phyloP scores from a whole-genome alignment of 2,329 filamentous ascomycete genomes.

The Phialophora macrospora region DNA sequence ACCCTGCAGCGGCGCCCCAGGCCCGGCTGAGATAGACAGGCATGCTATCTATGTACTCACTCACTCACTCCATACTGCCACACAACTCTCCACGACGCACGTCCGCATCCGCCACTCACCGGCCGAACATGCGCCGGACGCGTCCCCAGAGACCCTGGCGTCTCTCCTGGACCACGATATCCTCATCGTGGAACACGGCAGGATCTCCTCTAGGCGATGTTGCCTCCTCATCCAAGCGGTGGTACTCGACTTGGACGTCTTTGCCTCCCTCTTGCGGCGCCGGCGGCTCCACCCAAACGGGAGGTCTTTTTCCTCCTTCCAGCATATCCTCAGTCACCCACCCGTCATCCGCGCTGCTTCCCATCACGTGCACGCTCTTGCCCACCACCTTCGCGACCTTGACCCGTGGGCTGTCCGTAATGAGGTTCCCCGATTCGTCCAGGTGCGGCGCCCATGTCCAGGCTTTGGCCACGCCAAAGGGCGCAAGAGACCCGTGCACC shows the following conservation, averaged over 20 bases:
- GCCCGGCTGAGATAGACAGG: too few species aligned
- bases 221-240: not conserved
- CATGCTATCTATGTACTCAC: too few species aligned
- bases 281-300: constrained; percentile 11
- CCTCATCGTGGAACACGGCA: not conserved
- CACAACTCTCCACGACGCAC: not conserved
- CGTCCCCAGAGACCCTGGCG: constrained; percentile 13
- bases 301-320: constrained; percentile 11
- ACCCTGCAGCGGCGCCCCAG: too few species aligned
- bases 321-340: constrained; percentile 27
- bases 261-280: not conserved
- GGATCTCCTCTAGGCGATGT: not conserved
- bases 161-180: constrained; percentile 10
- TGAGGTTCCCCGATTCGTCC: constrained; percentile 10
- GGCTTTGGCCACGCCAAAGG: constrained; percentile 34
- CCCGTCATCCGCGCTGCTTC: constrained; percentile 25
- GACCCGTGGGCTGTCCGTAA: not conserved
- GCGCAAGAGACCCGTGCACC: constrained; percentile 50
- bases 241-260: constrained; percentile 2
- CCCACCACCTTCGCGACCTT: constrained; percentile 11
- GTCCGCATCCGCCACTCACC: not conserved
- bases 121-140: constrained; percentile 13
- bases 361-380: constrained; percentile 33
- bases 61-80: not conserved
- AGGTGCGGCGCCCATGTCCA: constrained; percentile 12